A percentile compares a stretch with the other conserved stretches of the same genome.
These are phyloP conservation scores for Jaenimonas drosophilae DNA, from an alignment of 208 protist genomes.

Conservation along the genomic window DNA sequence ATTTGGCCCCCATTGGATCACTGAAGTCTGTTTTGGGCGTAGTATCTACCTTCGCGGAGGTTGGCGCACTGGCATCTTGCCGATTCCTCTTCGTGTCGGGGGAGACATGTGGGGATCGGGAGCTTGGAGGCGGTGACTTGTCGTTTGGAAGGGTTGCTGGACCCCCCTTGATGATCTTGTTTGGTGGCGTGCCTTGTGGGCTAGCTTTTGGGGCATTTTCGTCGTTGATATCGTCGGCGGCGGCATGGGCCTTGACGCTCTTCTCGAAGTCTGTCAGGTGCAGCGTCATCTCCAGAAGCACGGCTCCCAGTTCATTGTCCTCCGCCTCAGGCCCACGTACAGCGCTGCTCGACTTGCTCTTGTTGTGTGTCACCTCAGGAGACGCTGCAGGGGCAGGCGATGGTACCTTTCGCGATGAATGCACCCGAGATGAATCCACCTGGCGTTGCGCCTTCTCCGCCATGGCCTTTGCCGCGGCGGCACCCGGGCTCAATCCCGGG, in stretches of 20 bases:
- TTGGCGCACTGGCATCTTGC: not conserved
- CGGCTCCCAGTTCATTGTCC: slow-evolving; percentile 9
- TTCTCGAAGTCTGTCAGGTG: slow-evolving; percentile 9
- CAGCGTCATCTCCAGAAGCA: slow-evolving; percentile 27
- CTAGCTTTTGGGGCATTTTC: not conserved
- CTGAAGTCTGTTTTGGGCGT: too few species aligned
- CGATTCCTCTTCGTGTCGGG: not conserved
- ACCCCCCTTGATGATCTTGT: too few species aligned
- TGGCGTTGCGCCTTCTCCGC: too few species aligned
- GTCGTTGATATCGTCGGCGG: not conserved
- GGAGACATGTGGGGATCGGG: not conserved
- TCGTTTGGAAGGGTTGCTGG: too few species aligned
- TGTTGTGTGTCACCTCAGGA: not conserved
- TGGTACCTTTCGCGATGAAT: too few species aligned
- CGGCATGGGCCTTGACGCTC: not conserved
- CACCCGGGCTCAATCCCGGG: too few species aligned
- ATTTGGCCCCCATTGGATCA: slow-evolving; percentile 28
- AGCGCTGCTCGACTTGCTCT: not conserved
- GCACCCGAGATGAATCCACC: too few species aligned
- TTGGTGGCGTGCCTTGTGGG: not conserved
- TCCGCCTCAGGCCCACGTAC: not conserved
- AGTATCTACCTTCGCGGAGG: slow-evolving; percentile 8
- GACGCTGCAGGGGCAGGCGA: not conserved
- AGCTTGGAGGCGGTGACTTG: too few species aligned
- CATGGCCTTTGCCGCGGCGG: too few species aligned